These are phyloP conservation scores for Mycosphaerella arachidis DNA, from an alignment of 2,329 filamentous ascomycete genomes.

Conservation along the genomic window DNA sequence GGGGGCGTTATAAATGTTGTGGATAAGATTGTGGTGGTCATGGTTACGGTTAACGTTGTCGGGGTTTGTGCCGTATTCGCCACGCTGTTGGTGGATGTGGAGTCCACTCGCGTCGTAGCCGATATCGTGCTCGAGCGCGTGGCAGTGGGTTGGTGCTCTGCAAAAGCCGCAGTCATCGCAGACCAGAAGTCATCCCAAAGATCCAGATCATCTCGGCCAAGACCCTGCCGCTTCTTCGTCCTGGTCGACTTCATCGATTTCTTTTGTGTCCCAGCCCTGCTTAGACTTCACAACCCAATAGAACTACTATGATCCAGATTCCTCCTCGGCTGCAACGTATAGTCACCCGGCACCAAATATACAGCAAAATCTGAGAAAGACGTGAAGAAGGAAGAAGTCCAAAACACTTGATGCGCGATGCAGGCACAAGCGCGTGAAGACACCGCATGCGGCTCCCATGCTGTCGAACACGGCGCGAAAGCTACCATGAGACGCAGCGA, in stretches of 20 bases:
- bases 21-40: conserved; percentile 5
- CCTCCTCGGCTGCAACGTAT: not conserved
- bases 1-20: conserved; percentile 6
- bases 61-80: not conserved
- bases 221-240: conserved; percentile 2
- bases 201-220: not conserved
- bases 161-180: not conserved
- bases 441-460: not conserved
- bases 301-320: not conserved
- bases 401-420: not conserved
- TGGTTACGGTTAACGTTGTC: conserved; percentile 1
- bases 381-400: not conserved
- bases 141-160: not conserved
- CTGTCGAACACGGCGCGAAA: conserved; percentile 1
- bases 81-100: not conserved
- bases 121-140: not conserved
- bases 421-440: not conserved
- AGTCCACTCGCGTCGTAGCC: not conserved
- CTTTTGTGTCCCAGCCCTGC: not conserved
- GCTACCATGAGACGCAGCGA: too few species aligned
- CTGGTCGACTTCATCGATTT: not conserved
- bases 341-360: not conserved
- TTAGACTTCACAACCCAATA: not conserved
- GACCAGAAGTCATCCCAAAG: conserved; percentile 3
- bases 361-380: not conserved